Base-by-base conservation (phyloP, 2,329 filamentous ascomycete genomes). In the Alternaria sp. region DNA sequence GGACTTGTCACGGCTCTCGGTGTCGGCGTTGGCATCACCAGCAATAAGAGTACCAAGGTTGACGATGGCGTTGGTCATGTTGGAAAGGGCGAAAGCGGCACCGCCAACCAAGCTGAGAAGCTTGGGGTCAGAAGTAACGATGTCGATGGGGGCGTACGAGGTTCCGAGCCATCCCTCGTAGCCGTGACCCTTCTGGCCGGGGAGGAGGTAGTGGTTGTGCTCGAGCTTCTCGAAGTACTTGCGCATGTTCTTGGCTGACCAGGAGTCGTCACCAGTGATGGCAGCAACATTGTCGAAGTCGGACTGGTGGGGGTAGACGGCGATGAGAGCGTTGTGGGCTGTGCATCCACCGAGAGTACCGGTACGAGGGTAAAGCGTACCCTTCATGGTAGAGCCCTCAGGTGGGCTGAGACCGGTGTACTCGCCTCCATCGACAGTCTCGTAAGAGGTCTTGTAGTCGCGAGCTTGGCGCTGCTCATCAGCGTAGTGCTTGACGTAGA, bases 241-340 rank as follows among this genome's bases (percentile, higher is more conserved):
- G 69, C 87, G 82, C 88, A 90, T 90, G 70, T 87, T 88, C 2
- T 79, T 76, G 0, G 87, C 79, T 0, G 80, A 78, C 88, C 89
- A 91, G 0, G 86, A 87, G 2, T 76, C 68, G 69, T 91, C 89
- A 5, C 88, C 88, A 3, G 89, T 91, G 26, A 90, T 71, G 12
- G 78, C 76, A 4, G 84, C 84, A 59, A 91, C 86, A 69, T 85
- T 78, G 49, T 88, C 81, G 78, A 86, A 91, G 75, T 91, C 89
- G 26, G 83, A 85, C 50, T 86, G 82, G 61, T 87, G 84, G 0
- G 89, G 88, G 63, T 88, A 85, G 25, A 89, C 81, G 15, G 85
- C 82, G 53, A 90, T 85, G 47, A 89, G 77, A 7, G 87, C 88
- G 57, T 91, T 90, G 75, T 91, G 89, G 6, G 85, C 84, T 1